Percentiles rank a stretch among this genome's conserved stretches.
These are phyloP conservation scores for Vachellia pachyceras DNA, from an alignment of 306 rosid genomes.

Conservation along the genomic window DNA sequence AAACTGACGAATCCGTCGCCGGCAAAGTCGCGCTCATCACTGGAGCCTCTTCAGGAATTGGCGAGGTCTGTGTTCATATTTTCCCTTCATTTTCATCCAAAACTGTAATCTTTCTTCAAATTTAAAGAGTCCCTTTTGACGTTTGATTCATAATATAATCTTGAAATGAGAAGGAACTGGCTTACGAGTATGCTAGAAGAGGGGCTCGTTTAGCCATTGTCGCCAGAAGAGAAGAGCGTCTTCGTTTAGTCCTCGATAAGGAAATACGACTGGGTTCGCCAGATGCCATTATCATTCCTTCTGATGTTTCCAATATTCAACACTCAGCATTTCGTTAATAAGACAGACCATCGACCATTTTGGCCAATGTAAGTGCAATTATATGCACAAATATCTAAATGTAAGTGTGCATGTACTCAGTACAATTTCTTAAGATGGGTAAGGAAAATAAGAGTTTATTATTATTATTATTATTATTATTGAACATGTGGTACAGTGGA, in stretches of 20 bases:
- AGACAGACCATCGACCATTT: neutral
- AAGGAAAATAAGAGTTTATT: too few species aligned
- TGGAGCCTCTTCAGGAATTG: conserved; percentile 27
- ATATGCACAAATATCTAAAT: too few species aligned
- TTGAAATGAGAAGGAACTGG: neutral
- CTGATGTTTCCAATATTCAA: conserved; percentile 27
- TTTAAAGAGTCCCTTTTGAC: neutral
- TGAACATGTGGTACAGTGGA: too few species aligned
- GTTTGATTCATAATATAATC: too few species aligned
- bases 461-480: too few species aligned
- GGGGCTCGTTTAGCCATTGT: conserved; percentile 15
- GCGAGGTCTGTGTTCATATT: neutral
- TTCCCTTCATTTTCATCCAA: neutral
- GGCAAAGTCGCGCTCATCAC: conserved; percentile 21
- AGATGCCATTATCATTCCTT: neutral
- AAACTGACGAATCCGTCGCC: neutral
- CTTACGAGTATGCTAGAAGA: conserved; percentile 28
- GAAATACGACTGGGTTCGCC: neutral
- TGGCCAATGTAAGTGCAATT: too few species aligned
- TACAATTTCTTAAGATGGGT: too few species aligned
- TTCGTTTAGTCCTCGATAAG: neutral
- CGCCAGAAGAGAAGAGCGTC: conserved; percentile 29
- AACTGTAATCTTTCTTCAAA: neutral
- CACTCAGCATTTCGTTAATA: neutral
- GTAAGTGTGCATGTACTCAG: too few species aligned